Percentiles rank a stretch among this genome's conserved stretches.
Conservation (phyloP, 768 basidiomycete species). For the Pulveroboletus sp. region DNA sequence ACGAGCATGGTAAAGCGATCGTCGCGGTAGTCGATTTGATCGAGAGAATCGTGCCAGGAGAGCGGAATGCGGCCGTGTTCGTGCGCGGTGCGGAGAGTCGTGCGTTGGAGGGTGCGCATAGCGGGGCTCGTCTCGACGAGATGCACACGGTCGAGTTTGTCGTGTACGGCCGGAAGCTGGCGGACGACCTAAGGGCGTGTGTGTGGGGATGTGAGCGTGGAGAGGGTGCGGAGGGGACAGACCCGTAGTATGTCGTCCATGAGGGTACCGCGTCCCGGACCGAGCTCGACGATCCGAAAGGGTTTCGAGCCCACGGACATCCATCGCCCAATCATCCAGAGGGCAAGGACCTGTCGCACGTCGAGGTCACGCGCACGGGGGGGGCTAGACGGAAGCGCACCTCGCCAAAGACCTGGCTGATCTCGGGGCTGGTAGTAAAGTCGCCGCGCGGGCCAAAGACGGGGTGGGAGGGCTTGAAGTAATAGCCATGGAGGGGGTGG, state of each 20-base stretch:
- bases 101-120: constrained; percentile 60
- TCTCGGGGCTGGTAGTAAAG: constrained; percentile 96
- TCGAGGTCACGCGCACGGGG: constrained; percentile 1
- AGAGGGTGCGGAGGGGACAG: constrained; percentile 1
- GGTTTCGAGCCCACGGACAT: constrained; percentile 44
- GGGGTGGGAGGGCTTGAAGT: constrained; percentile 66
- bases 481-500: constrained; percentile 91
- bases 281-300: constrained; percentile 82
- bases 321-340: constrained; percentile 86
- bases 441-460: constrained; percentile 88
- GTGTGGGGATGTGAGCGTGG: neutral
- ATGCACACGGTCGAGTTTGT: constrained; percentile 48
- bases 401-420: constrained; percentile 95
- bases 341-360: constrained; percentile 63
- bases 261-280: constrained; percentile 89
- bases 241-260: constrained; percentile 88
- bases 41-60: constrained; percentile 70
- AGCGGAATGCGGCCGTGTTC: constrained; percentile 36
- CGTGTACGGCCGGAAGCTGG: constrained; percentile 38
- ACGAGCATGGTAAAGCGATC: constrained; percentile 74
- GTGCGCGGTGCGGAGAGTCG: constrained; percentile 38
- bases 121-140: constrained; percentile 77
- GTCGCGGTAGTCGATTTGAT: constrained; percentile 52
- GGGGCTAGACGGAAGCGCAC: constrained; percentile 40
- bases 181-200: constrained; percentile 41